phyloP scores from a whole-genome alignment of 1,284 basidiomycete species.

The Paramarasmius palmivorus region DNA sequence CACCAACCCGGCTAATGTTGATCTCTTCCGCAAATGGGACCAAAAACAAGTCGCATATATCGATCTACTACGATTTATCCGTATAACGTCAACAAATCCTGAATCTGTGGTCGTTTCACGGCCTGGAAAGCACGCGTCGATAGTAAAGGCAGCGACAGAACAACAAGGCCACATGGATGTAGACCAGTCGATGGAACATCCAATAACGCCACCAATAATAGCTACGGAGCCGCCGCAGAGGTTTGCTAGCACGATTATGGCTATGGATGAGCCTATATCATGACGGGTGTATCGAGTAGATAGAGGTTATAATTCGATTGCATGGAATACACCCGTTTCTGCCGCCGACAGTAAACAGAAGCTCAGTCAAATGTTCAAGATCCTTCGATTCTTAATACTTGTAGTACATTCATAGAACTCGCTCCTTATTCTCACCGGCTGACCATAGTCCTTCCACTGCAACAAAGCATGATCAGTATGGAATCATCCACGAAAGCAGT shows the following conservation, averaged over 20 bases:
- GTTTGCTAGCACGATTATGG: slow-evolving; percentile 43
- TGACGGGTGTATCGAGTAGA: background rate
- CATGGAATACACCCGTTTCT: too few species aligned
- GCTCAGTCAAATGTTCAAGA: background rate
- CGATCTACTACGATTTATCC: slow-evolving; percentile 74
- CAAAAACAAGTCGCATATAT: slow-evolving; percentile 74
- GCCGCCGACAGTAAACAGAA: too few species aligned
- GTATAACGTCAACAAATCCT: slow-evolving; percentile 62
- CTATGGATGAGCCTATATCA: slow-evolving; percentile 36
- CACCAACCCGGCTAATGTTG: slow-evolving; percentile 71
- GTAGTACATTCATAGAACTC: background rate
- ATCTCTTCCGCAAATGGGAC: slow-evolving; percentile 78
- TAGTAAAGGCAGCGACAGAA: slow-evolving; percentile 24
- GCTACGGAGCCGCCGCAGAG: slow-evolving; percentile 30
- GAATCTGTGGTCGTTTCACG: slow-evolving; percentile 50
- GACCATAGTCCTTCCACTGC: slow-evolving; percentile 20
- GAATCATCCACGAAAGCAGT: background rate
- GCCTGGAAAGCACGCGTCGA: slow-evolving; percentile 55
- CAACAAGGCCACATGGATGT: slow-evolving; percentile 17
- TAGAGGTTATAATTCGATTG: too few species aligned
- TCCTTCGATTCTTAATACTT: background rate
- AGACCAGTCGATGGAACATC: background rate
- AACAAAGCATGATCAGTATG: background rate
- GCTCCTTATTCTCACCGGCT: slow-evolving; percentile 12
- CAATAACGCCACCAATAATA: slow-evolving; percentile 21